phyloP scores from a whole-genome alignment of 2,329 filamentous ascomycete genomes.

The Fusarium solani-melongenae region DNA sequence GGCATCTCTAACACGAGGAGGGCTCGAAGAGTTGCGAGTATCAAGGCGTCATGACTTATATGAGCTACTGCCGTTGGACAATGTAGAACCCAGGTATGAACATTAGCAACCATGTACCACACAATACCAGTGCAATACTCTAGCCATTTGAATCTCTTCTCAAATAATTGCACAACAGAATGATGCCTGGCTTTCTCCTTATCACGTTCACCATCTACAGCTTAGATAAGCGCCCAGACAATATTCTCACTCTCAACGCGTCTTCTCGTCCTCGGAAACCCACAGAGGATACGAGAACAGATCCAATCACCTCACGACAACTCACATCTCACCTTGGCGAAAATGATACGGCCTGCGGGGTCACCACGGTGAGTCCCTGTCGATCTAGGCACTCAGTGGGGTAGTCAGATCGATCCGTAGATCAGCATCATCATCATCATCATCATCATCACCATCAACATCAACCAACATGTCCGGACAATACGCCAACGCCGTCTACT shows the following conservation, averaged over 20 bases:
- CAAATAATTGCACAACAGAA: neutral
- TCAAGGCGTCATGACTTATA: neutral
- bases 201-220: neutral
- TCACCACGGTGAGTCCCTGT: constrained; percentile 11
- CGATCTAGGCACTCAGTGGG: neutral
- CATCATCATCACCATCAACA: neutral
- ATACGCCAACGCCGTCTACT: constrained; percentile 63
- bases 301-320: constrained; percentile 3
- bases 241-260: neutral
- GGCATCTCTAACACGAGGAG: neutral
- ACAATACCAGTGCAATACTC: neutral
- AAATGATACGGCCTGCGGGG: constrained; percentile 7
- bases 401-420: constrained; percentile 14
- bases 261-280: neutral
- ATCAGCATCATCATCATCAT: neutral
- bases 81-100: neutral
- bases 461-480: constrained; percentile 4
- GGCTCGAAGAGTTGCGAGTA: neutral
- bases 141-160: neutral
- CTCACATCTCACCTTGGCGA: constrained; percentile 12
- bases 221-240: neutral
- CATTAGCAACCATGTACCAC: neutral
- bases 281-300: neutral
- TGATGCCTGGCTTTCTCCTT: neutral
- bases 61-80: neutral